These are phyloP conservation scores for Alternaria triticina DNA, from an alignment of 2,329 filamentous ascomycete genomes.

Conservation along the genomic window DNA sequence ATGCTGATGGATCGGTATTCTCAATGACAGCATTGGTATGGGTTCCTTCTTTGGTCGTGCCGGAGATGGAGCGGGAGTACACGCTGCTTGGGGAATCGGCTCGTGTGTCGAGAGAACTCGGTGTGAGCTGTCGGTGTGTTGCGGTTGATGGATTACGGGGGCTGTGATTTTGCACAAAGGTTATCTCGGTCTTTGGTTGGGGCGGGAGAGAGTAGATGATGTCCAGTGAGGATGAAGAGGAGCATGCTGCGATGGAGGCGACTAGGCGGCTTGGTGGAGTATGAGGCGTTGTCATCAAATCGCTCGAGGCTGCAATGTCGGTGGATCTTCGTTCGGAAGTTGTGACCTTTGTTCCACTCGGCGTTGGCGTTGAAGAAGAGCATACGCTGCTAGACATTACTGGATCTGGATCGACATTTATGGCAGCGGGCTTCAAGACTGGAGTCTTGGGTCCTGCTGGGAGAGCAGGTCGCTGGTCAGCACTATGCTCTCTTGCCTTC, in stretches of 20 bases:
- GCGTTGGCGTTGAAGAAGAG: background rate
- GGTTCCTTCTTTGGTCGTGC: too few species aligned
- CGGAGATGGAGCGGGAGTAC: conserved; percentile 10
- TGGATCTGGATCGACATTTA: background rate
- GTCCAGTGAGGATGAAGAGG: background rate
- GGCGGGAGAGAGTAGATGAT: background rate
- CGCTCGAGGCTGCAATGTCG: background rate
- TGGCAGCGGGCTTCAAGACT: background rate
- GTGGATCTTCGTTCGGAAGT: background rate
- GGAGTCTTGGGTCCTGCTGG: background rate
- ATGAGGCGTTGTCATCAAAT: background rate
- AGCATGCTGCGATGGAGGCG: background rate
- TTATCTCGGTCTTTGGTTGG: background rate
- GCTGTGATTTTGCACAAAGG: background rate
- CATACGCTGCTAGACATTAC: background rate
- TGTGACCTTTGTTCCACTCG: background rate
- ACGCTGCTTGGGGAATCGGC: conserved; percentile 6
- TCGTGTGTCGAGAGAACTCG: background rate
- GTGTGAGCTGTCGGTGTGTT: background rate
- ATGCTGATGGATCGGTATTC: background rate
- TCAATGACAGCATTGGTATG: background rate
- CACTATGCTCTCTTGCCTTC: background rate
- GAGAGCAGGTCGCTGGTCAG: background rate
- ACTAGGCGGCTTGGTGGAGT: background rate
- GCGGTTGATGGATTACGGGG: background rate